phyloP scores from a whole-genome alignment of 2,329 filamentous ascomycete genomes.

The Fusarium udum region DNA sequence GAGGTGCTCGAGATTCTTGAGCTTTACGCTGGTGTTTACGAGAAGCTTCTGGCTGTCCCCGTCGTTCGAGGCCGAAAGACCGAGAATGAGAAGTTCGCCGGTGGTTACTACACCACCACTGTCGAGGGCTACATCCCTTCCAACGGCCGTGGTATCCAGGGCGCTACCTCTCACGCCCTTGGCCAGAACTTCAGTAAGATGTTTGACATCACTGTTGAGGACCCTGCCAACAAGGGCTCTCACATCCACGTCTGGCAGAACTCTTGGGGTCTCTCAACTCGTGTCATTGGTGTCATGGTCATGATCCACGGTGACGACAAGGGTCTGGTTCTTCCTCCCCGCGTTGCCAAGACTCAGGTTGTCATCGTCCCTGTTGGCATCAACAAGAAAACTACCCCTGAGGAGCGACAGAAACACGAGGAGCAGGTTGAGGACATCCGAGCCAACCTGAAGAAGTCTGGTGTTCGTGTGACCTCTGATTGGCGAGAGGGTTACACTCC shows the following conservation, averaged over 20 bases:
- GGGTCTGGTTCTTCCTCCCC: constrained; percentile 90
- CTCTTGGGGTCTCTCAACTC: constrained; percentile 97
- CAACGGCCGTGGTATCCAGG: constrained; percentile 96
- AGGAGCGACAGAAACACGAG: constrained; percentile 80
- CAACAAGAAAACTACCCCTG: constrained; percentile 84
- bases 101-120: constrained; percentile 95
- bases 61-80: constrained; percentile 96
- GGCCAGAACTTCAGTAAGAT: constrained; percentile 99
- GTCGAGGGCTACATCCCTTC: constrained; percentile 96
- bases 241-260: constrained; percentile 96
- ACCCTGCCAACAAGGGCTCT: constrained; percentile 82
- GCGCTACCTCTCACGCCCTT: constrained; percentile 91
- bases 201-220: constrained; percentile 98
- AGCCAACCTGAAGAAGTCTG: constrained; percentile 73
- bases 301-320: constrained; percentile 98
- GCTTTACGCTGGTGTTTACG: constrained; percentile 90
- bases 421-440: constrained; percentile 78
- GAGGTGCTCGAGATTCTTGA: constrained; percentile 95
- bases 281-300: constrained; percentile 98
- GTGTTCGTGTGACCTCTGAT: constrained; percentile 83
- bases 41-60: constrained; percentile 91
- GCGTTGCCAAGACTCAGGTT: constrained; percentile 85
- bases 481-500: constrained; percentile 91
- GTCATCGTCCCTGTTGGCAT: constrained; percentile 93
- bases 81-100: constrained; percentile 97